These are phyloP conservation scores for Trichophyton schoenleinii DNA, from an alignment of 2,329 filamentous ascomycete genomes.

Conservation along the genomic window DNA sequence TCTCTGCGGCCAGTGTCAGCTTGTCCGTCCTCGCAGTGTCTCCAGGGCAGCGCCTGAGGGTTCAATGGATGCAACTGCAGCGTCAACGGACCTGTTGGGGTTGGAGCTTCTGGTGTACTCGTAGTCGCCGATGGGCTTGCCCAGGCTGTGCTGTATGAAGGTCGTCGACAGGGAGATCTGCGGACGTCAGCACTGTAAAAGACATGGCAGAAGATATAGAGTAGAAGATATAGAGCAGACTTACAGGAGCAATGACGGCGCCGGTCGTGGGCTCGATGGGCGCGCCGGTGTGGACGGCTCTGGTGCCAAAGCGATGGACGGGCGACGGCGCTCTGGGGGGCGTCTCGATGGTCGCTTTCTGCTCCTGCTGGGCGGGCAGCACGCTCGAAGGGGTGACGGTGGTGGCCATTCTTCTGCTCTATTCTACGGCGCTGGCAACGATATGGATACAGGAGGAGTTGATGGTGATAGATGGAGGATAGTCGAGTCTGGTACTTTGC, in stretches of 20 bases:
- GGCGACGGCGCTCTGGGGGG: conserved; percentile 62
- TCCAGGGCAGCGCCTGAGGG: too few species aligned
- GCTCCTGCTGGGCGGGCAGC: conserved; percentile 6
- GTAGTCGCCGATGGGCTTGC: conserved; percentile 73
- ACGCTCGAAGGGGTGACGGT: conserved; percentile 3
- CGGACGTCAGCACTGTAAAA: too few species aligned
- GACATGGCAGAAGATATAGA: too few species aligned
- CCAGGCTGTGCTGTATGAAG: conserved; percentile 81
- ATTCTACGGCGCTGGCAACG: not conserved
- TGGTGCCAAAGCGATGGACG: conserved; percentile 72
- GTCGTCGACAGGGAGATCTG: conserved; percentile 79
- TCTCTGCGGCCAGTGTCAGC: conserved; percentile 38
- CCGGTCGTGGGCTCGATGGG: conserved; percentile 84
- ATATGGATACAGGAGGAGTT: not conserved
- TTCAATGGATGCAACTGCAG: too few species aligned
- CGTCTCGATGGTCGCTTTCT: conserved; percentile 52
- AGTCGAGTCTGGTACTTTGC: too few species aligned
- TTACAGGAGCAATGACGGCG: conserved; percentile 77
- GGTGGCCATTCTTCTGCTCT: not conserved
- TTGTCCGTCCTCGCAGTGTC: too few species aligned
- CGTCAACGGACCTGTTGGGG: conserved; percentile 54
- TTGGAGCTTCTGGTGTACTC: conserved; percentile 93
- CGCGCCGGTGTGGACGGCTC: conserved; percentile 86
- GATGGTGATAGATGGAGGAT: not conserved
- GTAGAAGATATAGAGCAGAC: too few species aligned